Base-by-base conservation (phyloP, 192 early-diverging fungal species). In the Entophlyctis helioformis region DNA sequence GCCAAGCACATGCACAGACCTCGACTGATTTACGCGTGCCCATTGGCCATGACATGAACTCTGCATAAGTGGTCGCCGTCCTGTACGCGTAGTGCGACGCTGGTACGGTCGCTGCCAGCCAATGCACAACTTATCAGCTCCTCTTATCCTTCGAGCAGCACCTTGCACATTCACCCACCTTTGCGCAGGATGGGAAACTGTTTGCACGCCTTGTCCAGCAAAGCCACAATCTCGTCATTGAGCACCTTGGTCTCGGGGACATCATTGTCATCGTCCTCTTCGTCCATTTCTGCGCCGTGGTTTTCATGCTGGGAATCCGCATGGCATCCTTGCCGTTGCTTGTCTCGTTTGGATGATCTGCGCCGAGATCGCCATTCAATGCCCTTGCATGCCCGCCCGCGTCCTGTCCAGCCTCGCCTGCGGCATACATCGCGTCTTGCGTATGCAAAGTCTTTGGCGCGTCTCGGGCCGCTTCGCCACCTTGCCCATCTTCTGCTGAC, bases 1-100 rank as follows among this genome's bases (percentile, higher is more conserved):
- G 26, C 13, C 4, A 42, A 22, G 44, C 8, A 24, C 1, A 22
- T 36, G 4, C 24, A n/a, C 44, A 45, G 50, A 71, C 68, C 57
- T 77, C 74, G n/a, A 58, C 12, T 25, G 57, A 56, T 48, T 70
- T 77, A 23, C 67, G 58, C 38, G 56, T 62, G 1, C 60, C 67
- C 15, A 61, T 25, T 3, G 61, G 46, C 67, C 71, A 76, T n/a
- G 56, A 42, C 35, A 58, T 51, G 35, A 53, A 78, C 7, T 26
- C 42, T 5, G 32, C 48, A 1, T 42, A 21, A 15, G 66, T 57
- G 1, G 54, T 36, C 19, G 66, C 69, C 21, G 50, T 49, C 8
- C 44, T 39, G 35, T 77, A 77, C 10, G 70, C 55, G 18, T 74
- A 36, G 18, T 34, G 41, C 34, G 20, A 12, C 15, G 21, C 28